Evolutionary conservation across 345 rosid species (phyloP).

Genomic region (Eucalyptus albens): DNA sequence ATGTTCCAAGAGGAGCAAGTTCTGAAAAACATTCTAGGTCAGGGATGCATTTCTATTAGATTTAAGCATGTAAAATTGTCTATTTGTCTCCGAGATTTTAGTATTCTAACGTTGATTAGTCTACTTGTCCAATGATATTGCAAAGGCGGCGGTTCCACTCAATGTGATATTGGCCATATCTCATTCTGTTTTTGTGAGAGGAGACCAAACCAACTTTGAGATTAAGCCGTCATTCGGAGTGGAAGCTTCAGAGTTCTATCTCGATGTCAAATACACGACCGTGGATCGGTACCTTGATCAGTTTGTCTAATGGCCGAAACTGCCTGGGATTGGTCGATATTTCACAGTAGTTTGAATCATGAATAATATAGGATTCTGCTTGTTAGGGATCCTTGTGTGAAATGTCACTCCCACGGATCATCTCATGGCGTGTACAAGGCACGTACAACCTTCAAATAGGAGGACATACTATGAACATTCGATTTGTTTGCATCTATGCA

Average conservation of each 20-base stretch:
- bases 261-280: background rate
- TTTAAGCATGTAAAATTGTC: no score
- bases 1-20: no score
- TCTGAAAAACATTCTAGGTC: no score
- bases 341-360: background rate
- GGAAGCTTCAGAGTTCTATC: background rate
- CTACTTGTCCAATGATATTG: background rate
- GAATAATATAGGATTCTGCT: background rate
- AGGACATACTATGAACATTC: background rate
- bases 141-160: background rate
- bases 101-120: fast-evolving
- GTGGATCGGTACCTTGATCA: background rate
- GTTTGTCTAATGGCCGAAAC: background rate
- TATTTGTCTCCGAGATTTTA: no score
- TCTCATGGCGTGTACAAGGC: background rate
- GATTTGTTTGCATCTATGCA: background rate
- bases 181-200: background rate
- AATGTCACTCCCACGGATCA: background rate
- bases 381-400: background rate
- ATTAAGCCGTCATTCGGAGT: background rate
- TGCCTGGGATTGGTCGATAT: background rate
- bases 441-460: background rate
- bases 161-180: background rate
- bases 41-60: no score
- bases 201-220: background rate